Base-by-base conservation (phyloP, 371 early-diverging fungal genomes). In the Capillidium heterosporum region DNA sequence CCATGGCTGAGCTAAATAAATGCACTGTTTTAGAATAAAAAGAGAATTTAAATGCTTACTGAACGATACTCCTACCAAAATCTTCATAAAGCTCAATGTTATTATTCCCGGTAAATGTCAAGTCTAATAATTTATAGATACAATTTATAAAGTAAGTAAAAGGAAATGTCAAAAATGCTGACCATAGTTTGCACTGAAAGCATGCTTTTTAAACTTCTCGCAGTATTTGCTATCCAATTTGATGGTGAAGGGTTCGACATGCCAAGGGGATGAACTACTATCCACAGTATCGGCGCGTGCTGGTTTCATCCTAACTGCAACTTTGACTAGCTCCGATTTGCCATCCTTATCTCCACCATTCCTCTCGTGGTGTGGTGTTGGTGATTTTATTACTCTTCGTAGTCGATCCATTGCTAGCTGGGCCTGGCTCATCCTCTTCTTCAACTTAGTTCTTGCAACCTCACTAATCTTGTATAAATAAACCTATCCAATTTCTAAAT, bases 1-100 rank as follows among this genome's bases (percentile, higher is more conserved):
- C 77, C 77, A 78, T 75, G 32, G 72, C 65, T 0, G 76, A 63
- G 8, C 61, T 59, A 29, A 23, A 46, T 32, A 31, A 28, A 19
- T 49, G 13, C 28, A 28, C 15, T 24, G 8, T 13, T 49, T 21
- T 15, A 23, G 15, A 31, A 26, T 35, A 32, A 53, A 39, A 40
- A 39, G 29, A 17, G n/a, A 53, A 40, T 5, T 40, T 24, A 19
- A 17, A 53, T 35, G 7, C 50, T 28, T 53, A 53, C 53, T 21
- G 15, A 19, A 53, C 53, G 23, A 53, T 53, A 31, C 19, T 24
- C 39, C 32, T 53, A 11, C 35, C 53, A 24, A 15, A 31, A 2
- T 23, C 13, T 10, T 31, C 19, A 53, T 53, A 53, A 11, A 53
- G 8, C 19, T 53, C 35, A 17, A 40, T 4, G 39, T 53, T 53